Evolutionary conservation across 345 rosid genomes (phyloP), one percentile per base, ranked within the genome.

Genomic region (Capsella bursapastoris): DNA sequence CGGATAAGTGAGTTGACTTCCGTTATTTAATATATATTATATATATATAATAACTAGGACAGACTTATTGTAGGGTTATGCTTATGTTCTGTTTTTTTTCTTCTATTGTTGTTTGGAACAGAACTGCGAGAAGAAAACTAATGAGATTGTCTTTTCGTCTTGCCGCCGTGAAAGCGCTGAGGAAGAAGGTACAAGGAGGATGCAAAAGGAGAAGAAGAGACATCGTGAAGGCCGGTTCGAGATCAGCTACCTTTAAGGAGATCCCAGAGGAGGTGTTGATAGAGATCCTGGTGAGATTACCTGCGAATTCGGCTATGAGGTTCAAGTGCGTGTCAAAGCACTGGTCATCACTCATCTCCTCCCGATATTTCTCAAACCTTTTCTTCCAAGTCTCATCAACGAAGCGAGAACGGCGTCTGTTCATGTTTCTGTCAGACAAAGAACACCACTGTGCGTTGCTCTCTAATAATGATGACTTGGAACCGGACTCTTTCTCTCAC

Each of bases 301-400:
- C 72, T 3, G 63, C 31, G 1, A 29, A 40, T 0, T 41, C 61
- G 7, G 14, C 55, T 63, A 41, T 56, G 72, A 57, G 16, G 63
- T 68, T 68, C 53, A 68, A 43, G 64, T 68, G 53, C n/a, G 64
- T 68, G 29, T 68, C 72, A 9, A 68, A 4, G 50, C 72, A 3
- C 15, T 68, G 62, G 72, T 55, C 1, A 16, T 55, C 43, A 12
- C 27, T 68, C 13, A 55, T 68, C 29, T 15, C 64, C 50, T 55
- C 72, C 0, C 28, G 53, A 12, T 68, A 68, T 68, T 7, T 68
- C 12, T 13, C 64, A 25, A 43, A 68, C 32, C 64, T 41, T 55
- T 68, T 68, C 18, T 25, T 6, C 44, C 31, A 56, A 16, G 1
- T 15, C 3, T 3, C 68, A 45, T 68, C 44, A 35, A 3, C 51